Evolutionary conservation across 1,284 basidiomycete genomes (phyloP).

Genomic region (Baeospora myosura): DNA sequence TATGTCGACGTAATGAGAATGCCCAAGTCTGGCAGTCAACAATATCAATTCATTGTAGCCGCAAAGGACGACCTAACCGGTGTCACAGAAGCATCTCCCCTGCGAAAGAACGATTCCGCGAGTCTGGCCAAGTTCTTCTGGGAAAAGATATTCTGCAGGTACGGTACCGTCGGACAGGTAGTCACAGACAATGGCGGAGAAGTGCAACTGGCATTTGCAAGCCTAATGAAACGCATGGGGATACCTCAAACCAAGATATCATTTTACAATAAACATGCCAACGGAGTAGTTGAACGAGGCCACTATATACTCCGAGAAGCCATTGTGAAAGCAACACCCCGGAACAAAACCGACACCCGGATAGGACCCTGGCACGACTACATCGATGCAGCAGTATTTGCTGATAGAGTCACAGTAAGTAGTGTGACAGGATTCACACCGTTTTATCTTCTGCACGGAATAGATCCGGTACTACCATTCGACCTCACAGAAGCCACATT

Average conservation of each 20-base stretch:
- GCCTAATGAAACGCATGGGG: neutral
- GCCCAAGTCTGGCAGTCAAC: conserved; percentile 10
- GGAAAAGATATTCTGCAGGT: conserved; percentile 22
- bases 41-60: neutral
- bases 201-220: conserved; percentile 17
- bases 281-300: conserved; percentile 20
- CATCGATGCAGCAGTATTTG: conserved; percentile 10
- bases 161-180: conserved; percentile 23
- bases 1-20: conserved; percentile 26
- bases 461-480: conserved; percentile 16
- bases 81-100: neutral
- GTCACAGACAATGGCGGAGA: conserved; percentile 27
- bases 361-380: conserved; percentile 7
- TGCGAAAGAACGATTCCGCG: neutral
- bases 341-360: conserved; percentile 12
- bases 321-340: conserved; percentile 5
- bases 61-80: conserved; percentile 1
- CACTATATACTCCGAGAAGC: conserved; percentile 1
- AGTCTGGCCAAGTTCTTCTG: conserved; percentile 2
- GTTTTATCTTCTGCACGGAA: conserved; percentile 15
- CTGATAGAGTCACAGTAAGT: conserved; percentile 12
- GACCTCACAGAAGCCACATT: conserved; percentile 17
- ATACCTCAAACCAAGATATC: conserved; percentile 16
- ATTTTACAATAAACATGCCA: conserved; percentile 21
- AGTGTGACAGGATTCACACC: conserved; percentile 15